These are phyloP conservation scores for Xylaria multiplex DNA, from an alignment of 2,329 filamentous ascomycete species.

Conservation along the genomic window DNA sequence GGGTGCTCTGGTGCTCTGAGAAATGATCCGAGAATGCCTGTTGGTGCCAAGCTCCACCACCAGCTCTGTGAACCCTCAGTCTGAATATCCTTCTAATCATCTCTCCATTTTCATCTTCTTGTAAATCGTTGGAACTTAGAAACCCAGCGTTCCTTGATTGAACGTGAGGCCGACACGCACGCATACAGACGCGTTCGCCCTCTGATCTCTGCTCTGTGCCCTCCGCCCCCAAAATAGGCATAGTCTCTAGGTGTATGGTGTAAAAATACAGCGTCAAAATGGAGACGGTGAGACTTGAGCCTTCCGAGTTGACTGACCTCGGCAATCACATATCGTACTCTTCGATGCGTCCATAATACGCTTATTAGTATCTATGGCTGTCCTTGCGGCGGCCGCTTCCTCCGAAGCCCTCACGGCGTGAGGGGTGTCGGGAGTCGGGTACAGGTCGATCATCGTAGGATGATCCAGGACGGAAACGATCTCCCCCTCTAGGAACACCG, in stretches of 20 bases:
- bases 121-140: not conserved
- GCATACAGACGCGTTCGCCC: not conserved
- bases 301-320: not conserved
- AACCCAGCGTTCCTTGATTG: slow-evolving; percentile 4
- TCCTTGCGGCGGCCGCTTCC: slow-evolving; percentile 26
- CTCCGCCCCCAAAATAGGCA: not conserved
- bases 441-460: slow-evolving; percentile 43
- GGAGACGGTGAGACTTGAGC: not conserved
- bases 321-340: not conserved
- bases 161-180: not conserved
- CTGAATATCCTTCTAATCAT: slow-evolving; percentile 19
- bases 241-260: slow-evolving; percentile 13
- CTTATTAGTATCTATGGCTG: slow-evolving; percentile 26
- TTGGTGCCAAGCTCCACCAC: slow-evolving; percentile 8
- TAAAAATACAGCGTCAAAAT: slow-evolving; percentile 12
- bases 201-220: not conserved
- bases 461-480: slow-evolving; percentile 47
- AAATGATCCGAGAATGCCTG: slow-evolving; percentile 6
- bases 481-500: slow-evolving; percentile 49
- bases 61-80: slow-evolving; percentile 6
- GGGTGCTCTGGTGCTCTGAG: slow-evolving; percentile 6
- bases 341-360: not conserved
- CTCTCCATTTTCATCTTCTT: slow-evolving; percentile 7
- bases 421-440: slow-evolving; percentile 35
- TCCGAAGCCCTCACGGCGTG: slow-evolving; percentile 38